Evolutionary conservation across 495 filamentous ascomycete species (phyloP), one percentile per base, ranked within the genome.

Genomic region (Tuber melanosporum): DNA sequence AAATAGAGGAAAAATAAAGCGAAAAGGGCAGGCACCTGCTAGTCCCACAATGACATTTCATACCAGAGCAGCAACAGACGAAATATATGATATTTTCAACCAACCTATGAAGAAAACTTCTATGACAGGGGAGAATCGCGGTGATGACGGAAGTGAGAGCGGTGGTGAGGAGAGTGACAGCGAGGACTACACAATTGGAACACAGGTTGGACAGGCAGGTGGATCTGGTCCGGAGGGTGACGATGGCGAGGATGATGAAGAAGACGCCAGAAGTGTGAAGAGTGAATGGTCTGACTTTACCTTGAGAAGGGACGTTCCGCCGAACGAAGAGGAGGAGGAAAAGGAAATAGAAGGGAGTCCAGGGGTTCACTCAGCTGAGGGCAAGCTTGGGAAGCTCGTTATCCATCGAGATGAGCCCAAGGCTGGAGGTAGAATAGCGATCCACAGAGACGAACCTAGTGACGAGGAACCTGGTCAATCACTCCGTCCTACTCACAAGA

Each of bases 61-160:
- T 82, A 99, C 95, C 26, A 93, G 90, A 73, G 95, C 94, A 73
- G 95, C 95, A 1, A 97, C 94, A 71, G 94, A 98, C 82, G 96
- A 98, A 78, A 98, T 99, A 71, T 97, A 98, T 84, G 93, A 92
- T 77, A 91, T 99, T 62, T 98, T 99, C 85, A 98, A 95, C 81
- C 93, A 96, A 71, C 95, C 96, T 12, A 84, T 97, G 70, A 89
- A 92, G 80, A 79, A 87, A 49, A 47, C 73, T 41, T 66, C 77
- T 39, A 52, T 49, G 20, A 80, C 79, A 4, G 78, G 80, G 46
- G 82, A 86, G 26, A 84, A 82, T 39, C 71, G 71, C 15, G 83
- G 87, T 17, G 83, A 82, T 47, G 86, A 84, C 52, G 85, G 85
- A 46, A 85, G 85, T 45, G 87, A 86, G 49, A 91, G 89, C 79